phyloP scores from a whole-genome alignment of 1,284 basidiomycete species.

The Tilletiopsis washingtonensis region DNA sequence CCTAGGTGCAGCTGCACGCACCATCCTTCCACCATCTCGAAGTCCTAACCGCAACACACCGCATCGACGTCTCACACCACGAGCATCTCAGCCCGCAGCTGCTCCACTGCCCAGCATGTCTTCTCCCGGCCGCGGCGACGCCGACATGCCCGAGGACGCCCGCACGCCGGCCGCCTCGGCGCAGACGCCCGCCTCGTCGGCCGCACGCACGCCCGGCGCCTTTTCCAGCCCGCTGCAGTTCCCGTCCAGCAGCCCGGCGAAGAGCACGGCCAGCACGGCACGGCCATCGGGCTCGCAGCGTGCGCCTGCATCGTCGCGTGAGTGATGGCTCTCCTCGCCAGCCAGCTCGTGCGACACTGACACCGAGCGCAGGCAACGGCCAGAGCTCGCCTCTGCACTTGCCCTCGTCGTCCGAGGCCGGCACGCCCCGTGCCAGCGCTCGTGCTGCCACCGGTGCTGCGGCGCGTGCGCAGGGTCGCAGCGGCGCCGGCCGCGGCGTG shows the following conservation, averaged over 20 bases:
- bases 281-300: conserved; percentile 13
- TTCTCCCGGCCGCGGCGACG: conserved; percentile 1
- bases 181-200: not conserved
- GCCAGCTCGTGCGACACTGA: not conserved
- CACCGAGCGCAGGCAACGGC: not conserved
- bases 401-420: conserved; percentile 36
- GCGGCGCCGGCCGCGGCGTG: conserved; percentile 15
- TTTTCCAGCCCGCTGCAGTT: conserved; percentile 30
- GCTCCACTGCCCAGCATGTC: conserved; percentile 3
- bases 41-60: too few species aligned
- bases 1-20: too few species aligned
- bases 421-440: conserved; percentile 18
- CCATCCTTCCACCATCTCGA: too few species aligned
- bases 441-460: conserved; percentile 9
- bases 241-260: conserved; percentile 39
- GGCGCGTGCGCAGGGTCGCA: too few species aligned
- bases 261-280: conserved; percentile 15
- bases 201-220: conserved; percentile 5
- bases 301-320: not conserved
- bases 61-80: too few species aligned
- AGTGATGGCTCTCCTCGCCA: not conserved
- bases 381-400: conserved; percentile 33
- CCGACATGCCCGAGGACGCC: not conserved
- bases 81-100: too few species aligned
- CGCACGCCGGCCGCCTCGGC: not conserved